These are phyloP conservation scores for Ustilago tritici DNA, from an alignment of 1,284 basidiomycete genomes.

Conservation along the genomic window DNA sequence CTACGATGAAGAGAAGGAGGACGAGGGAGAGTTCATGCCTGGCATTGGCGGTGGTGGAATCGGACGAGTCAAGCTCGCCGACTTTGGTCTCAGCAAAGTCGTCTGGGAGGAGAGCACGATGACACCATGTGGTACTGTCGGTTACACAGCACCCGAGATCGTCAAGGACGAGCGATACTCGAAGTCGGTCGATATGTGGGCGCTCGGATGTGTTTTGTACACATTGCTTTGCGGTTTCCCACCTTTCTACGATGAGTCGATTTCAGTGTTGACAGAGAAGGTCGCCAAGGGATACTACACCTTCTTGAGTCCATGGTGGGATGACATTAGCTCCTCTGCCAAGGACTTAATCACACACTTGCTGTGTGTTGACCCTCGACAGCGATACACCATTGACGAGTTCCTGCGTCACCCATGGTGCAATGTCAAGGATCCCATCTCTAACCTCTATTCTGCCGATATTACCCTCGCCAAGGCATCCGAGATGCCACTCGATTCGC, in stretches of 20 bases:
- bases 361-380: slow-evolving; percentile 92
- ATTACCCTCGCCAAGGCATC: slow-evolving; percentile 62
- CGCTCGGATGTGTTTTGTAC: slow-evolving; percentile 96
- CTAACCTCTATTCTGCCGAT: slow-evolving; percentile 65
- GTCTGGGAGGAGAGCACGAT: slow-evolving; percentile 99
- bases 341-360: slow-evolving; percentile 96
- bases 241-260: slow-evolving; percentile 98
- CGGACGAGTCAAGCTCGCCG: slow-evolving; percentile 97
- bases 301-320: slow-evolving; percentile 99
- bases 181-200: slow-evolving; percentile 99
- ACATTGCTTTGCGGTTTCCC: slow-evolving; percentile 98
- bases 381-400: slow-evolving; percentile 97
- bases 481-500: slow-evolving; percentile 84
- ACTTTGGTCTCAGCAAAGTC: slow-evolving; percentile 97
- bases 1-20: slow-evolving; percentile 98
- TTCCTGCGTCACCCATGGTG: slow-evolving; percentile 98
- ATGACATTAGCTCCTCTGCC: slow-evolving; percentile 88
- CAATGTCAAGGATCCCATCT: slow-evolving; percentile 71
- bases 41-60: slow-evolving; percentile 96
- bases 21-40: slow-evolving; percentile 94
- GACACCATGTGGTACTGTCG: slow-evolving; percentile 99
- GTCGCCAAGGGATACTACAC: slow-evolving; percentile 98
- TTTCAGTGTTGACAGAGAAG: slow-evolving; percentile 97
- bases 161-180: slow-evolving; percentile 99
- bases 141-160: slow-evolving; percentile 99